Conservation (phyloP, 2,329 filamentous ascomycete species). For the Talaromyces sp. region DNA sequence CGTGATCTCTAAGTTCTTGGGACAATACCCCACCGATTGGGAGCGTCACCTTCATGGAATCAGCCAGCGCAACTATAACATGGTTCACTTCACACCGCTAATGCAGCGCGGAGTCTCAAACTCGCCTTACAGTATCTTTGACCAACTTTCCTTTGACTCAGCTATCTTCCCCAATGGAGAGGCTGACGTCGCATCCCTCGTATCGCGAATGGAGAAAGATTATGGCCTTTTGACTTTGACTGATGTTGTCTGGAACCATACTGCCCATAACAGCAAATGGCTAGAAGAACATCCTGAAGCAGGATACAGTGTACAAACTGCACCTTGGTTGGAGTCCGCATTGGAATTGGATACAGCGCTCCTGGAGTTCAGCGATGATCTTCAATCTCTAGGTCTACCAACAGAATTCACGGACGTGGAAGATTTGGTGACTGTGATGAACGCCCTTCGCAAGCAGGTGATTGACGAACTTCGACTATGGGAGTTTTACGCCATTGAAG, state of each 20-base stretch:
- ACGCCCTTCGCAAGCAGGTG: conserved; percentile 78
- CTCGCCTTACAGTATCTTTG: conserved; percentile 94
- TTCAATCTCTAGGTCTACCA: conserved; percentile 72
- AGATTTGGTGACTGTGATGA: conserved; percentile 80
- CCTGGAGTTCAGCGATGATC: conserved; percentile 63
- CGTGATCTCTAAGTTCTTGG: conserved; percentile 97
- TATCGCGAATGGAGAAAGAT: conserved; percentile 79
- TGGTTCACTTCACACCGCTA: conserved; percentile 96
- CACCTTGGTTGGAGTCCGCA: conserved; percentile 69
- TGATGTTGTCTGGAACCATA: conserved; percentile 98
- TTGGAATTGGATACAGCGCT: conserved; percentile 78
- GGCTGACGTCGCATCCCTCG: conserved; percentile 74
- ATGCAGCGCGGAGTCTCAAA: conserved; percentile 88
- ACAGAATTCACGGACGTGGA: conserved; percentile 69
- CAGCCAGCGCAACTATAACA: conserved; percentile 91
- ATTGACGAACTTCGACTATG: conserved; percentile 78
- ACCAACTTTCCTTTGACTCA: conserved; percentile 86
- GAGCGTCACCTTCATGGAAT: conserved; percentile 86
- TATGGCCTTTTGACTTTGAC: conserved; percentile 85
- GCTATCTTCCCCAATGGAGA: conserved; percentile 82
- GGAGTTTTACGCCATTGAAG: conserved; percentile 89
- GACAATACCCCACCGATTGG: conserved; percentile 86
- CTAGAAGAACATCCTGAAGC: conserved; percentile 91
- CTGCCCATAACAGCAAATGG: conserved; percentile 93
- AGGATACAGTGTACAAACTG: conserved; percentile 90